Evolutionary conservation across 1,284 basidiomycete genomes (phyloP), one percentile per base, ranked within the genome.

Genomic region (Puccinia horiana): DNA sequence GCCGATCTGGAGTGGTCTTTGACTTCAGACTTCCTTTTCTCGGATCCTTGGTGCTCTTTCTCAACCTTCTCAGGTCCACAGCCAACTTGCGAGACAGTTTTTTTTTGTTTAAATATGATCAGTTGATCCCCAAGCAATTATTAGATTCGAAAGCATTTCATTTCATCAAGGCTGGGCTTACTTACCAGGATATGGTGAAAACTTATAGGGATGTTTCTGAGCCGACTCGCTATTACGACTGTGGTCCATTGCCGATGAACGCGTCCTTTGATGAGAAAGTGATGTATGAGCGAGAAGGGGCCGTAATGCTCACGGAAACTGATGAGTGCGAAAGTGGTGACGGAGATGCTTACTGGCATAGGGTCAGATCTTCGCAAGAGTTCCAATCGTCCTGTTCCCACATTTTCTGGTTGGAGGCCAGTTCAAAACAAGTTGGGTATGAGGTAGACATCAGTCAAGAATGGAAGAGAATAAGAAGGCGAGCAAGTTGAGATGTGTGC

Each of bases 361-460:
- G 40, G 65, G 65, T 69, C 23, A 69, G 32, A 16, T 69, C 65
- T 69, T 69, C 65, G 42, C 42, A 44, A 44, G 65, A 69, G 42
- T 69, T 69, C 40, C 65, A 69, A 37, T 69, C 65, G n/a, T 69
- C 65, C 47, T 69, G 65, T 69, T 69, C 40, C 65, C 65, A 69
- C 65, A 69, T 69, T 4, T n/a, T 52, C 18, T 8, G 37, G 1
- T 42, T 42, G 2, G 23, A 42, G 63, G 23, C 18, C 12, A 6
- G 16, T 35, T 54, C 44, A 54, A 42, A 42, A 23, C 14, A 40
- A 32, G 12, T 65, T 23, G 29, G 23, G 37, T 35, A 32, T 65
- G n/a, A n/a, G n/a, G n/a, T n/a, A n/a, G n/a, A n/a, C n/a, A n/a
- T n/a, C n/a, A n/a, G n/a, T n/a, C n/a, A n/a, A n/a, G n/a, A n/a